Conservation (phyloP, 306 rosid species). For the Aeschynomene evenia region DNA sequence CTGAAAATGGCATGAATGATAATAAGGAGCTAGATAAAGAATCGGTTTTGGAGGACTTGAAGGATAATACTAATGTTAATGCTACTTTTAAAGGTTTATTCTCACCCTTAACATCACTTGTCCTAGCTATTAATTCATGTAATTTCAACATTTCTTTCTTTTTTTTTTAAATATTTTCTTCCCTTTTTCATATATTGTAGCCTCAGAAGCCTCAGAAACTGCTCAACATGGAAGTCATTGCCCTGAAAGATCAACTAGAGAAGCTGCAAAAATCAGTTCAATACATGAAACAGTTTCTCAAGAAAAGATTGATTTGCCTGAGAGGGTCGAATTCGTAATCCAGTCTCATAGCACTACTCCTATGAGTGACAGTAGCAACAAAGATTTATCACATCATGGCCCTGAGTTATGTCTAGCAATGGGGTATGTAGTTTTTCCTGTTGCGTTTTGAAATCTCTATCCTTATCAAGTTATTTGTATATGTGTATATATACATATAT, state of each 20-base stretch:
- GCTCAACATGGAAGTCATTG: slow-evolving; percentile 24
- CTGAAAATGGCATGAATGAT: slow-evolving; percentile 36
- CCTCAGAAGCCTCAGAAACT: slow-evolving; percentile 32
- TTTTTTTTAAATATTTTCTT: no score
- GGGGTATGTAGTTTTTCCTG: slow-evolving; percentile 48
- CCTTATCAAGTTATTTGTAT: background rate
- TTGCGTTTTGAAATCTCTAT: background rate
- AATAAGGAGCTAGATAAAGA: slow-evolving; percentile 21
- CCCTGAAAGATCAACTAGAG: slow-evolving; percentile 38
- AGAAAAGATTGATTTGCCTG: slow-evolving; percentile 24
- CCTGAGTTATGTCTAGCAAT: slow-evolving; percentile 42
- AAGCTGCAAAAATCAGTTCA: slow-evolving; percentile 34
- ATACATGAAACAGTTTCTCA: slow-evolving; percentile 28
- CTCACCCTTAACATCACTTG: background rate
- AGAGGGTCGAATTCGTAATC: slow-evolving; percentile 8
- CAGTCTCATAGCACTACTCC: slow-evolving; percentile 33
- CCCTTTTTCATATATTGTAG: slow-evolving; percentile 30
- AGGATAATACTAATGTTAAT: slow-evolving; percentile 33
- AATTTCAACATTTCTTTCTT: background rate
- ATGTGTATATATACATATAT: no score
- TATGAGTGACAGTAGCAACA: slow-evolving; percentile 33
- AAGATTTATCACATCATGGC: slow-evolving; percentile 22
- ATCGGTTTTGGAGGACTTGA: slow-evolving; percentile 34
- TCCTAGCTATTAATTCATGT: slow-evolving; percentile 10
- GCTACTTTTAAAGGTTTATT: slow-evolving; percentile 57